Evolutionary conservation across 1,284 basidiomycete species (phyloP).

Genomic region (Blastosporella zonata): DNA sequence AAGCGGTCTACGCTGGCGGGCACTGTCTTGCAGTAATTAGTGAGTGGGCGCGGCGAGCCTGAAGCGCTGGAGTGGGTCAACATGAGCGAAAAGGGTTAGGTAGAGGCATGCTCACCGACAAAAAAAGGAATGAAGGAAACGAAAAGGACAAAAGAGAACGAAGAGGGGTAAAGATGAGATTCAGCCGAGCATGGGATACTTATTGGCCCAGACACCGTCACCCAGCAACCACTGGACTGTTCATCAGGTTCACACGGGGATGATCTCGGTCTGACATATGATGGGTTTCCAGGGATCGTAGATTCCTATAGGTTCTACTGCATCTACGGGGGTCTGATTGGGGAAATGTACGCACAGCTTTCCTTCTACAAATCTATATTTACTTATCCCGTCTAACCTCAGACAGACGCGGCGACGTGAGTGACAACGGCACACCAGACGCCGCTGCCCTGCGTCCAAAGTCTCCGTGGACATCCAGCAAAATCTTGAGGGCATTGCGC

Average conservation of each 20-base stretch:
- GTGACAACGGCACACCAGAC: constrained; percentile 34
- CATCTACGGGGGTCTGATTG: constrained; percentile 24
- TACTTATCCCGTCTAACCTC: constrained; percentile 21
- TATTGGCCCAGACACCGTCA: constrained; percentile 26
- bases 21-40: constrained; percentile 58
- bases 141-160: constrained; percentile 39
- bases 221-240: constrained; percentile 35
- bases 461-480: constrained; percentile 82
- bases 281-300: constrained; percentile 18
- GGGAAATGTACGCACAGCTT: constrained; percentile 17
- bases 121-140: constrained; percentile 37
- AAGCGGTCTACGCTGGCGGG: constrained; percentile 71
- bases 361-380: constrained; percentile 10
- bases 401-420: constrained; percentile 38
- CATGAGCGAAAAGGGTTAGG: constrained; percentile 1
- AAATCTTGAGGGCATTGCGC: constrained; percentile 88
- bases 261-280: constrained; percentile 34
- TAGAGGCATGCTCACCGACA: constrained; percentile 39
- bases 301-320: constrained; percentile 13
- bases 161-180: constrained; percentile 36
- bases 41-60: constrained; percentile 30
- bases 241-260: constrained; percentile 32
- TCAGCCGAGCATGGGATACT: constrained; percentile 16
- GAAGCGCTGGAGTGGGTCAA: constrained; percentile 31
- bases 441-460: constrained; percentile 60